These are phyloP conservation scores for Candida germanica DNA, from an alignment of 805 yeast genomes.

Conservation along the genomic window DNA sequence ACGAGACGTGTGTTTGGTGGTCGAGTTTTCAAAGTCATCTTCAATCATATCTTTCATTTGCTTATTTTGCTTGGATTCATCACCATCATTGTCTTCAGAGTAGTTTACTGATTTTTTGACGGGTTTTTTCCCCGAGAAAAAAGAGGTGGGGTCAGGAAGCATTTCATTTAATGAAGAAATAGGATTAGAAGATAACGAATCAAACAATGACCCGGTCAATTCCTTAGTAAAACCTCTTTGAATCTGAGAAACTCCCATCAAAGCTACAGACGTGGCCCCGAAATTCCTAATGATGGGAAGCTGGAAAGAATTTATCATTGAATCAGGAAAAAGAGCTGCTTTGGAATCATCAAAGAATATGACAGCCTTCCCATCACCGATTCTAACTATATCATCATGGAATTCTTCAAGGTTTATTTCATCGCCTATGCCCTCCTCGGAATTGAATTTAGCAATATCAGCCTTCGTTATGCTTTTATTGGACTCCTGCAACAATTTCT, in stretches of 20 bases:
- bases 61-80: constrained; percentile 18
- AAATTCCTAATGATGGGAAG: constrained; percentile 34
- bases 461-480: constrained; percentile 6
- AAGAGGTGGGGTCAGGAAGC: constrained; percentile 26
- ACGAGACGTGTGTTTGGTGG: constrained; percentile 18
- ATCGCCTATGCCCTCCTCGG: constrained; percentile 11
- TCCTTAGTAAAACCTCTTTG: constrained; percentile 48
- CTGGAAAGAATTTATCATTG: constrained; percentile 39
- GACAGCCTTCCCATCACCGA: constrained; percentile 34
- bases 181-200: constrained; percentile 28
- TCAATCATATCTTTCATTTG: constrained; percentile 45
- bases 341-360: constrained; percentile 39
- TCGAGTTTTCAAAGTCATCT: constrained; percentile 45
- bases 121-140: constrained; percentile 17
- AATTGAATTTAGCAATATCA: constrained; percentile 16
- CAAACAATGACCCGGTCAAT: constrained; percentile 29
- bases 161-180: constrained; percentile 33
- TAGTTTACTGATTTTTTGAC: constrained; percentile 18
- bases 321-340: constrained; percentile 48
- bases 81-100: constrained; percentile 10
- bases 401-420: constrained; percentile 14
- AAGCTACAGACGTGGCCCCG: constrained; percentile 32
- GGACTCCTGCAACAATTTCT: background rate
- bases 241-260: constrained; percentile 47
- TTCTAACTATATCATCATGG: constrained; percentile 28